Conservation (phyloP, 305 asterid genomes). For the Stenogyne calaminthoides region DNA sequence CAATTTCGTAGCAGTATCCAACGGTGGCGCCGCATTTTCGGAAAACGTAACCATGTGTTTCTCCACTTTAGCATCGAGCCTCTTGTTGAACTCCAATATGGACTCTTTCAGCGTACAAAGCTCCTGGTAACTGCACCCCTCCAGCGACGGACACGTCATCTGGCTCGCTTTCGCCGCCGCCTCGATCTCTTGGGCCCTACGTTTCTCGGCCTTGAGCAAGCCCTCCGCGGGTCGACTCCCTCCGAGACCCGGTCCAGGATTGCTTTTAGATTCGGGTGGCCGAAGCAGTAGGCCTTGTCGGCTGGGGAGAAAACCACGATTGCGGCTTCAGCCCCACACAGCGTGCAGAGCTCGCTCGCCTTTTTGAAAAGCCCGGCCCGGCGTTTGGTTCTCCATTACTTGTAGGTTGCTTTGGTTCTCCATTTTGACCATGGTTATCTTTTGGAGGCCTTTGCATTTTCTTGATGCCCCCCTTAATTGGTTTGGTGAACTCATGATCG, state of each 20-base stretch:
- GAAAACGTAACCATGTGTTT: conserved; percentile 14
- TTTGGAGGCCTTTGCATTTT: conserved; percentile 46
- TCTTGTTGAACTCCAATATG: conserved; percentile 31
- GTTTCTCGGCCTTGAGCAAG: conserved; percentile 30
- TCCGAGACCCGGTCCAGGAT: conserved; percentile 21
- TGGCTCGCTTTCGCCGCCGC: neutral
- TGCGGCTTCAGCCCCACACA: conserved; percentile 44
- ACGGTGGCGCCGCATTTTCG: neutral
- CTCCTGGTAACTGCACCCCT: conserved; percentile 2
- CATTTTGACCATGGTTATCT: conserved; percentile 45
- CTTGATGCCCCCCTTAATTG: conserved; percentile 1
- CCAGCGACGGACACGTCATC: conserved; percentile 27
- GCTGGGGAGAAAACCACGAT: conserved; percentile 47
- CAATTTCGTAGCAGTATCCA: too few relatives aligned
- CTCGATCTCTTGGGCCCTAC: conserved; percentile 33
- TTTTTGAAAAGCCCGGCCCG: conserved; percentile 52
- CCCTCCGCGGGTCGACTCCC: conserved; percentile 18
- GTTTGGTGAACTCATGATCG: conserved; percentile 32
- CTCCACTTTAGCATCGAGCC: conserved; percentile 28
- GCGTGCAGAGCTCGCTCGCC: conserved; percentile 50
- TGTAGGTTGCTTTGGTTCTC: conserved; percentile 40
- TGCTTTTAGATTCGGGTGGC: conserved; percentile 38
- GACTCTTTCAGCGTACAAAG: conserved; percentile 29
- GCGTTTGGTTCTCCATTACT: conserved; percentile 47
- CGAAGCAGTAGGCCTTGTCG: conserved; percentile 42